Conservation (phyloP, 2,329 filamentous ascomycete genomes). For the Fonsecaea pedrosoi region DNA sequence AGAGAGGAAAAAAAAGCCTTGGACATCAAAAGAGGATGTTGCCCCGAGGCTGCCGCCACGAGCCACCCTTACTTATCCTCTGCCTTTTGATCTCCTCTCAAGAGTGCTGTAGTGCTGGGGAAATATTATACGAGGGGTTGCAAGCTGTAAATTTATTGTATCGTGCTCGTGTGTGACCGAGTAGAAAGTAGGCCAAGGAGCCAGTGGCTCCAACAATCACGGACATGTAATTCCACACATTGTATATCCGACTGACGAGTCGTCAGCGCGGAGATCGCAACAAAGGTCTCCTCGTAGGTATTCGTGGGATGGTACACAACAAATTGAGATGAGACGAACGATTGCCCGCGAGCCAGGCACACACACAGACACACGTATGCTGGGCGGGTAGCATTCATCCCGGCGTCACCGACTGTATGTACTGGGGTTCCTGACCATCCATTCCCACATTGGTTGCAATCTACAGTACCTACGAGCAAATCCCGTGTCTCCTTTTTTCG, state of each 20-base stretch:
- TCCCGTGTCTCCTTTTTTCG: background rate
- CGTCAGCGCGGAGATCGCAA: background rate
- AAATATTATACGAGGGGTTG: too few relatives aligned
- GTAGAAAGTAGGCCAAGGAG: background rate
- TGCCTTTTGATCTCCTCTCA: background rate
- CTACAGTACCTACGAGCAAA: background rate
- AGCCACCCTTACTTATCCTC: background rate
- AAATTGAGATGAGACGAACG: too few relatives aligned
- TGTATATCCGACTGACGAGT: too few relatives aligned
- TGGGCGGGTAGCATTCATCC: too few relatives aligned
- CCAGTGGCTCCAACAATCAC: background rate
- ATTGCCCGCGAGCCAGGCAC: too few relatives aligned
- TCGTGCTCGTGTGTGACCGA: background rate
- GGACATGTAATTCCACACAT: background rate
- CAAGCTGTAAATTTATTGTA: too few relatives aligned
- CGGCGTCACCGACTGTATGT: too few relatives aligned
- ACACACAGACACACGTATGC: too few relatives aligned
- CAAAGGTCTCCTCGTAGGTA: background rate
- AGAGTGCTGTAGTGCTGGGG: too few relatives aligned
- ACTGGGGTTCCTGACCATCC: too few relatives aligned
- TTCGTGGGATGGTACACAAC: too few relatives aligned
- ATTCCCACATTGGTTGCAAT: too few relatives aligned
- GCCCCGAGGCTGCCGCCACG: slow-evolving; percentile 1
- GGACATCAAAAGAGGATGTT: background rate
- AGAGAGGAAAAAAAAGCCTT: background rate